These are phyloP conservation scores for Lagenidium giganteum DNA, from an alignment of 352 stramenopile genomes.

Conservation along the genomic window DNA sequence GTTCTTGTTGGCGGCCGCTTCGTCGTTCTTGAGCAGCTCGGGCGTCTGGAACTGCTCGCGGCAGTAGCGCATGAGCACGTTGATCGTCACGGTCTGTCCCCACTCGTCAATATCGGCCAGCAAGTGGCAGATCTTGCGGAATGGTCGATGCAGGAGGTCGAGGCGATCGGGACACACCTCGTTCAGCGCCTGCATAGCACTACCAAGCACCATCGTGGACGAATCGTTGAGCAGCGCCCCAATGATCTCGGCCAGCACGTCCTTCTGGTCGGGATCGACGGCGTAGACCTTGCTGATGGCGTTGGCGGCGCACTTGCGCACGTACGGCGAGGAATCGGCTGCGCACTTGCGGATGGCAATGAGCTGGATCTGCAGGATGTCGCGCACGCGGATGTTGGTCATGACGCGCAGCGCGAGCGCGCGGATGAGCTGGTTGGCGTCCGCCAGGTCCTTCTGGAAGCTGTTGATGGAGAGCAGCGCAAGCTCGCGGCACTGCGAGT, in stretches of 20 bases:
- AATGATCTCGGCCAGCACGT: slow-evolving; percentile 92
- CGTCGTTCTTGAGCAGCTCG: slow-evolving; percentile 30
- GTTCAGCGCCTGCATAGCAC: slow-evolving; percentile 91
- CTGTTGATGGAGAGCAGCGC: slow-evolving; percentile 97
- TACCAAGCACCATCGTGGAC: slow-evolving; percentile 97
- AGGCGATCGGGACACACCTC: slow-evolving; percentile 95
- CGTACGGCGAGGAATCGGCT: slow-evolving; percentile 93
- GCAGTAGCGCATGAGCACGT: slow-evolving; percentile 94
- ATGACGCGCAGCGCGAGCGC: slow-evolving; percentile 94
- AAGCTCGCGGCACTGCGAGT: slow-evolving; percentile 94
- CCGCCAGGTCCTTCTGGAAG: slow-evolving; percentile 97
- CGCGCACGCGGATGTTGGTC: slow-evolving; percentile 96
- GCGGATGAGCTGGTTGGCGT: slow-evolving; percentile 93
- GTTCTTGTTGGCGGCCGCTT: slow-evolving; percentile 16
- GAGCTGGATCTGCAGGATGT: slow-evolving; percentile 99
- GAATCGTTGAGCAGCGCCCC: slow-evolving; percentile 90
- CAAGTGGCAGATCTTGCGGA: slow-evolving; percentile 97
- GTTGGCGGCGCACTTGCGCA: slow-evolving; percentile 96
- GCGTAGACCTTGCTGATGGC: slow-evolving; percentile 93
- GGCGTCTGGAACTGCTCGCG: slow-evolving; percentile 94
- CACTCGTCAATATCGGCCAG: slow-evolving; percentile 99
- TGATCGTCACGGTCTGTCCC: slow-evolving; percentile 94
- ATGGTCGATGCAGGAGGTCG: slow-evolving; percentile 93
- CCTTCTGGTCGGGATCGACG: slow-evolving; percentile 87
- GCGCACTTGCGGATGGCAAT: slow-evolving; percentile 93